A percentile compares a stretch with the other conserved stretches of the same genome.
phyloP scores from a whole-genome alignment of 1,284 basidiomycete species.

The Cutaneotrichosporon cavernicola region DNA sequence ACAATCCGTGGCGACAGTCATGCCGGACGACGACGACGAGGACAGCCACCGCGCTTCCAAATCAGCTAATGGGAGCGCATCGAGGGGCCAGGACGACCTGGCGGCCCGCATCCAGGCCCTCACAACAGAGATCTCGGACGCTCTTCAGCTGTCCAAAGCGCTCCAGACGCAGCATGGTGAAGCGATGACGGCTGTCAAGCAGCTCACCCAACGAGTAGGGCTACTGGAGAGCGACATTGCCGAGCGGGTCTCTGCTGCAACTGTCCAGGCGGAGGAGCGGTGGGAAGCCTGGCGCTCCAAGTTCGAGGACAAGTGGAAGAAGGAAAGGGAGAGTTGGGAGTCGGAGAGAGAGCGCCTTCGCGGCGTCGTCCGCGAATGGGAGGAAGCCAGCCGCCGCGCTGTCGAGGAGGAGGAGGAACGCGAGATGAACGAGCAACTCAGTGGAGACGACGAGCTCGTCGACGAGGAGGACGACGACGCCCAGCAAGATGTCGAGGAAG shows the following conservation, averaged over 20 bases:
- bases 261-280: slow-evolving; percentile 63
- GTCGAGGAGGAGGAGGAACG: slow-evolving; percentile 55
- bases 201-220: slow-evolving; percentile 63
- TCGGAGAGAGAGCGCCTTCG: slow-evolving; percentile 73
- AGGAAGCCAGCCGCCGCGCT: slow-evolving; percentile 58
- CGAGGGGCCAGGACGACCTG: slow-evolving; percentile 59
- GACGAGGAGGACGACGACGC: slow-evolving; percentile 34
- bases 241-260: slow-evolving; percentile 56
- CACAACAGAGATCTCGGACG: slow-evolving; percentile 71
- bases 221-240: slow-evolving; percentile 56
- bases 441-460: slow-evolving; percentile 43
- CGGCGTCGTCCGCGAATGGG: slow-evolving; percentile 78
- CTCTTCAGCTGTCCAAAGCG: slow-evolving; percentile 69
- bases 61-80: slow-evolving; percentile 32
- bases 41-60: not conserved
- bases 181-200: slow-evolving; percentile 74
- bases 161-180: slow-evolving; percentile 75
- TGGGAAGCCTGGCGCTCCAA: slow-evolving; percentile 63
- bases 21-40: slow-evolving; percentile 46
- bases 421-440: slow-evolving; percentile 47
- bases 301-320: slow-evolving; percentile 72
- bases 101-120: slow-evolving; percentile 69
- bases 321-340: slow-evolving; percentile 76
- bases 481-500: slow-evolving; percentile 26
- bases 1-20: slow-evolving; percentile 46